Percentiles rank a stretch among this genome's conserved stretches.
Evolutionary conservation across 805 yeast species (phyloP).

Genomic region (Grigorovia transvaalensis): DNA sequence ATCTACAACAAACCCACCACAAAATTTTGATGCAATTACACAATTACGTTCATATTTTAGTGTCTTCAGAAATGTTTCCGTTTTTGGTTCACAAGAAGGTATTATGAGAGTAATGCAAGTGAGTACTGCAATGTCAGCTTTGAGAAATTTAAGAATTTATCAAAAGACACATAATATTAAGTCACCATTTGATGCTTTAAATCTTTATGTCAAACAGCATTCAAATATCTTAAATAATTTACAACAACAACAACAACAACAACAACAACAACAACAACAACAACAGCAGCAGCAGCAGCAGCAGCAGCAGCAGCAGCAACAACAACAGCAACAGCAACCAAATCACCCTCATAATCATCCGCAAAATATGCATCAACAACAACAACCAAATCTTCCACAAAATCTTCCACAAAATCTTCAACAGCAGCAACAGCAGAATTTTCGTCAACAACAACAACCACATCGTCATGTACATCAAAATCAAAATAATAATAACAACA

Average conservation of each 20-base stretch:
- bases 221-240: background rate
- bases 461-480: background rate
- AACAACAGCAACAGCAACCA: background rate
- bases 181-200: conserved; percentile 49
- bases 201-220: conserved; percentile 8
- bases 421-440: background rate
- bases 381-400: background rate
- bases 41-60: conserved; percentile 31
- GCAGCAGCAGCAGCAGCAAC: too few relatives aligned
- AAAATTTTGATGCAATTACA: conserved; percentile 15
- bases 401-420: background rate
- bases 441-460: background rate
- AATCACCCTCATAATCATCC: background rate
- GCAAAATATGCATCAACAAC: background rate
- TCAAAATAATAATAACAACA: background rate
- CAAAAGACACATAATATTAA: conserved; percentile 38
- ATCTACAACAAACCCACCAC: conserved; percentile 6
- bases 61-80: conserved; percentile 40
- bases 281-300: background rate
- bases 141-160: conserved; percentile 54
- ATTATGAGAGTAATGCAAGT: conserved; percentile 67
- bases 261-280: background rate
- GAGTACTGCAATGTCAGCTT: conserved; percentile 67
- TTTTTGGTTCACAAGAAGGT: conserved; percentile 53
- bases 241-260: background rate